These are phyloP conservation scores for Hyaloscypha bicolor DNA, from an alignment of 495 filamentous ascomycete genomes.

Conservation along the genomic window DNA sequence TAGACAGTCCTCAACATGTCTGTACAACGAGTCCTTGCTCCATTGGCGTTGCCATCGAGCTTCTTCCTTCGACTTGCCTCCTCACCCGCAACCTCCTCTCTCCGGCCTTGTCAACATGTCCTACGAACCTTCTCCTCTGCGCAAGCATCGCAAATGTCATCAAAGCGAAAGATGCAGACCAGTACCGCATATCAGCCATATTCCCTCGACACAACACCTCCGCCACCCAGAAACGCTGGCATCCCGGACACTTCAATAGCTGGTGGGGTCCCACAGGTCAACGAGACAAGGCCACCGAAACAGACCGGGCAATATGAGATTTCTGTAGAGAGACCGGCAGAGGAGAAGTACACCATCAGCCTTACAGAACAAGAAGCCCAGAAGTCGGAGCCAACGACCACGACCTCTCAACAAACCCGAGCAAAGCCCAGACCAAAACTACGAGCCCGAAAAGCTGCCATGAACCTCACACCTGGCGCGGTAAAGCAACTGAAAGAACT, in stretches of 20 bases:
- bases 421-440: constrained; percentile 64
- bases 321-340: constrained; percentile 10
- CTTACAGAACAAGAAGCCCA: constrained; percentile 68
- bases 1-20: constrained; percentile 21
- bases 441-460: constrained; percentile 85
- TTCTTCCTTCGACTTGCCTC: constrained; percentile 52
- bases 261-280: constrained; percentile 51
- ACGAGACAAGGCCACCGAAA: constrained; percentile 55
- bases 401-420: constrained; percentile 23
- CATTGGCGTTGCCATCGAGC: constrained; percentile 46
- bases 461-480: constrained; percentile 79
- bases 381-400: constrained; percentile 50
- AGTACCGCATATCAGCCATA: constrained; percentile 78
- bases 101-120: constrained; percentile 51
- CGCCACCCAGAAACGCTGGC: constrained; percentile 67
- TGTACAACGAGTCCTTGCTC: constrained; percentile 33
- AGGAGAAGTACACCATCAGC: constrained; percentile 29
- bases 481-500: constrained; percentile 74
- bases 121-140: constrained; percentile 69
- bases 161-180: constrained; percentile 69
- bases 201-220: constrained; percentile 61
- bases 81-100: constrained; percentile 36
- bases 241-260: constrained; percentile 72
- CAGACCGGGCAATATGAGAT: constrained; percentile 36
- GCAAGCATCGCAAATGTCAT: constrained; percentile 54